Evolutionary conservation across 202 grass and related monocot species (phyloP).

Genomic region (Schoenoplectus tabernaemontani): DNA sequence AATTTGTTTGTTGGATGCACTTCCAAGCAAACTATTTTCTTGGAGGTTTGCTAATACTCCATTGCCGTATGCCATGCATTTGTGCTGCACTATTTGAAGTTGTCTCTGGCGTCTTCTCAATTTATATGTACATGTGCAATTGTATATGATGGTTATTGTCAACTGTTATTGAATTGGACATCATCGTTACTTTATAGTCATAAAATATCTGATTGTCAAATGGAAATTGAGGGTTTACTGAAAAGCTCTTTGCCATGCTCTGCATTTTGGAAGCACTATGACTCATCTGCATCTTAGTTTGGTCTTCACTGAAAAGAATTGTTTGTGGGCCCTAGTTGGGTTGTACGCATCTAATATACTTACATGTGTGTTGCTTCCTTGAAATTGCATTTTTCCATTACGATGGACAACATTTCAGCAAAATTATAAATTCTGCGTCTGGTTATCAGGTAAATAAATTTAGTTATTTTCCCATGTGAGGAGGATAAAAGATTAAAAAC

Average conservation of each 20-base stretch:
- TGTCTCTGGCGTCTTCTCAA: neutral
- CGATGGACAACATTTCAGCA: too few relatives aligned
- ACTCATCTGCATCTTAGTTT: neutral
- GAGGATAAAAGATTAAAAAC: too few relatives aligned
- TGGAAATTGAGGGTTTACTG: neutral
- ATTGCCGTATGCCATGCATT: neutral
- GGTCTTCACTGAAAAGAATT: neutral
- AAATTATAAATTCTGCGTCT: neutral
- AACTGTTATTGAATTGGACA: neutral
- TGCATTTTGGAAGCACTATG: neutral
- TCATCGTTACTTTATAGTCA: neutral
- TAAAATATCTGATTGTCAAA: neutral
- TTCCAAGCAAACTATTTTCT: constrained; percentile 30
- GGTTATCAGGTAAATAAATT: too few relatives aligned
- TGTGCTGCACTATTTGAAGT: neutral
- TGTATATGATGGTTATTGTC: neutral
- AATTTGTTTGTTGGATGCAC: neutral
- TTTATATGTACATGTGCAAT: neutral
- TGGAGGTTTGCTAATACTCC: constrained; percentile 83
- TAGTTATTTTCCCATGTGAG: too few relatives aligned
- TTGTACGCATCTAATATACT: too few relatives aligned
- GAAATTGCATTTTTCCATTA: too few relatives aligned
- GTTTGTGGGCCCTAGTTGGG: neutral
- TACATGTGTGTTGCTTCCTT: too few relatives aligned
- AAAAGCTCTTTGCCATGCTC: neutral